Percentiles rank a stretch among this genome's conserved stretches.
Conservation (phyloP, 768 basidiomycete genomes). For the Albatrellus ellisii region DNA sequence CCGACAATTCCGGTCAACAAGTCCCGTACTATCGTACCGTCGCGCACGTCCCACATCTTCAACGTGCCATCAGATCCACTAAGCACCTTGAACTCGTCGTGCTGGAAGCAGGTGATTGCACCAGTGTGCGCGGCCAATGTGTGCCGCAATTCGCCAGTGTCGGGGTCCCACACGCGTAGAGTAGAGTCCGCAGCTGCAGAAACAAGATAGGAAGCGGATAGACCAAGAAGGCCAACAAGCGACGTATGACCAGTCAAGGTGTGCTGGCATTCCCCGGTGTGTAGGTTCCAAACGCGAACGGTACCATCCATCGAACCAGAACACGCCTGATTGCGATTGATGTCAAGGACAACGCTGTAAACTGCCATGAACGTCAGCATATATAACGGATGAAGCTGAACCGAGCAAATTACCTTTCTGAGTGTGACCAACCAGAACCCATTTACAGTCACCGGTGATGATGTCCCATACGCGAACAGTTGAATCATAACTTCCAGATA, state of each 20-base stretch:
- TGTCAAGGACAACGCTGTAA: slow-evolving; percentile 90
- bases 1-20: slow-evolving; percentile 84
- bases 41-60: slow-evolving; percentile 95
- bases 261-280: slow-evolving; percentile 67
- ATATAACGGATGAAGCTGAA: neutral
- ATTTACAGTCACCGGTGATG: slow-evolving; percentile 67
- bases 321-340: slow-evolving; percentile 75
- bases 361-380: slow-evolving; percentile 32
- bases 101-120: slow-evolving; percentile 99
- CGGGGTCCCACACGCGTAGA: slow-evolving; percentile 88
- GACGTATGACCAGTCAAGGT: slow-evolving; percentile 86
- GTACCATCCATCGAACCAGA: slow-evolving; percentile 99
- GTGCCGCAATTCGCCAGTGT: slow-evolving; percentile 65
- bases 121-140: slow-evolving; percentile 85
- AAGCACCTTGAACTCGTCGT: slow-evolving; percentile 95
- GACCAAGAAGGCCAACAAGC: slow-evolving; percentile 83
- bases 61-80: slow-evolving; percentile 92
- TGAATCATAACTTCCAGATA: slow-evolving; percentile 94
- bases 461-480: slow-evolving; percentile 95
- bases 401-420: slow-evolving; percentile 71
- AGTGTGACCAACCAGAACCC: slow-evolving; percentile 75
- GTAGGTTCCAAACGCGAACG: slow-evolving; percentile 88
- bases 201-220: slow-evolving; percentile 83
- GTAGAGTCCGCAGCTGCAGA: slow-evolving; percentile 96
- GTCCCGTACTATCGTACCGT: slow-evolving; percentile 78